Evolutionary conservation across 148 eudicot genomes (phyloP).

Genomic region (Silene uniflora): DNA sequence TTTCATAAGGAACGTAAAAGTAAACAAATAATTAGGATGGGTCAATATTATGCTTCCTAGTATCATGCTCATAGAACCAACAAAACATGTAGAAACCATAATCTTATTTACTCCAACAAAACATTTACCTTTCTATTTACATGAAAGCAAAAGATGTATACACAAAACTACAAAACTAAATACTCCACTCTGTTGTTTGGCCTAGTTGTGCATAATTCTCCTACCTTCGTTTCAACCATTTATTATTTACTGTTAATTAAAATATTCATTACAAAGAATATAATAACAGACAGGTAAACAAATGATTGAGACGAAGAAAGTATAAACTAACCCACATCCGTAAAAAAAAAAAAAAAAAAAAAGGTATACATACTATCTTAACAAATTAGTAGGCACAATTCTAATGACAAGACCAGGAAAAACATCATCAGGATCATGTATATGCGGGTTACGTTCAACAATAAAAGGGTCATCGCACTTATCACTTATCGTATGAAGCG

Average conservation of each 20-base stretch:
- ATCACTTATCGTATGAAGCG: constrained; percentile 51
- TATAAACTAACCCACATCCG: no score
- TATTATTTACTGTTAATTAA: no score
- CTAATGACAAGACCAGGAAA: constrained; percentile 46
- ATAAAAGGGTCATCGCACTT: constrained; percentile 56
- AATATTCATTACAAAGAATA: no score
- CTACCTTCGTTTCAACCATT: no score
- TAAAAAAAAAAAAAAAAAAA: no score
- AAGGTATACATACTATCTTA: background rate
- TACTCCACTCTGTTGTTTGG: constrained; percentile 4
- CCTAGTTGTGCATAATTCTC: background rate
- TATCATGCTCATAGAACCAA: background rate
- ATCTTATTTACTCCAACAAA: constrained; percentile 1
- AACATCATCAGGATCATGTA: constrained; percentile 56
- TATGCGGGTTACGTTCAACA: constrained; percentile 51
- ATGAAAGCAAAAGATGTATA: background rate
- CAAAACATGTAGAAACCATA: background rate
- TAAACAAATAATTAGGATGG: no score
- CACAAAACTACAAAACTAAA: constrained; percentile 12
- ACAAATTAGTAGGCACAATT: constrained; percentile 27
- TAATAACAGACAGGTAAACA: no score
- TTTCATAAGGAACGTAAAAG: no score
- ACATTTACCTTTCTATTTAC: background rate
- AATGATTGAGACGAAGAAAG: no score
- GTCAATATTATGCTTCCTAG: no score